These are phyloP conservation scores for Russula sp. DNA, from an alignment of 768 basidiomycete species.

Conservation along the genomic window DNA sequence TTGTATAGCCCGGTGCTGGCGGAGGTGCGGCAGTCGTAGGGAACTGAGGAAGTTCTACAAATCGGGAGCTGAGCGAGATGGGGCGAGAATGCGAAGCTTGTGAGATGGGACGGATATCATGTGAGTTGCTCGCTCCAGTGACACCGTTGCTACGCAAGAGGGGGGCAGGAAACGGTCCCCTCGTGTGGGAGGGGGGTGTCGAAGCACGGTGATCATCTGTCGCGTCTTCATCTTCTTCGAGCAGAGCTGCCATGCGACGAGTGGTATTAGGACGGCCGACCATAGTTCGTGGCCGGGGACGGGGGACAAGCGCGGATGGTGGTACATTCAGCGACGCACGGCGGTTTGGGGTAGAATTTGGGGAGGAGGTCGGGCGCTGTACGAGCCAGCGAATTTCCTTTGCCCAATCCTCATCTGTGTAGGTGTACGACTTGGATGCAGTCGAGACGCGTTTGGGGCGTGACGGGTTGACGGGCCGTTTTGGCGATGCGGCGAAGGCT, in stretches of 20 bases:
- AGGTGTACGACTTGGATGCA: constrained; percentile 28
- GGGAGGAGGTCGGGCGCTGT: constrained; percentile 28
- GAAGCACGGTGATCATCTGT: constrained; percentile 22
- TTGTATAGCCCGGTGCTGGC: constrained; percentile 33
- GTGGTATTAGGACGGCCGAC: constrained; percentile 24
- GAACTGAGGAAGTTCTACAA: constrained; percentile 32
- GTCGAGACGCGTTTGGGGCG: constrained; percentile 7
- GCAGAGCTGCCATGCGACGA: constrained; percentile 34
- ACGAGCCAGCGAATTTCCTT: constrained; percentile 63
- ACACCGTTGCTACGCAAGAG: constrained; percentile 3
- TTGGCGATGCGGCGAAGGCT: background rate
- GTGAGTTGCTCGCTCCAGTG: background rate
- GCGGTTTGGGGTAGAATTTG: constrained; percentile 11
- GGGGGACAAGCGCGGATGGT: constrained; percentile 6
- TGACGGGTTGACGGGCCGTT: background rate
- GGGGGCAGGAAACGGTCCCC: constrained; percentile 25
- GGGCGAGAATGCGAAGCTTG: constrained; percentile 13
- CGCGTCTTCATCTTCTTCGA: constrained; percentile 37
- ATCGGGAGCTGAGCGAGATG: constrained; percentile 20
- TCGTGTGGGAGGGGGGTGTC: background rate
- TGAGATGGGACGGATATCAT: constrained; percentile 4
- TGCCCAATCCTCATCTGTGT: constrained; percentile 59
- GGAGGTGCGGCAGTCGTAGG: constrained; percentile 23
- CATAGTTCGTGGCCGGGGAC: constrained; percentile 23
- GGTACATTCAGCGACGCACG: constrained; percentile 10